A percentile compares a stretch with the other conserved stretches of the same genome.
phyloP scores from a whole-genome alignment of 345 rosid species.

The Brassica rapa region DNA sequence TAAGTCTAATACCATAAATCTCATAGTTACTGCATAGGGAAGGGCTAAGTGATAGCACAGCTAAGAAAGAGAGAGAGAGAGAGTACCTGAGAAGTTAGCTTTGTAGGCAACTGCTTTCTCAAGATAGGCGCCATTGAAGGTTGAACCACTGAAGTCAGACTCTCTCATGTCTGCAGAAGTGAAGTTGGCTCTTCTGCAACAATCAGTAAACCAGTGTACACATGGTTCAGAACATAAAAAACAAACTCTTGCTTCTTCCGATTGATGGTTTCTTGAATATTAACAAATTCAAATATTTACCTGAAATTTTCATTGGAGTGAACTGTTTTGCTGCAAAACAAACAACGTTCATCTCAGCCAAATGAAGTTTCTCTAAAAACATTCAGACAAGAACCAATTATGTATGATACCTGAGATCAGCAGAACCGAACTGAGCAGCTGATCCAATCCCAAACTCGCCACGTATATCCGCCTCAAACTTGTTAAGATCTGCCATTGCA shows the following conservation, averaged over 20 bases:
- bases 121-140: slow-evolving; percentile 88
- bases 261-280: not conserved
- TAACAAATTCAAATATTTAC: slow-evolving; percentile 24
- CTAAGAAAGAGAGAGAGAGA: not conserved
- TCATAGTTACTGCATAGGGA: not conserved
- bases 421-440: slow-evolving; percentile 89
- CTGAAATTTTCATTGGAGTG: slow-evolving; percentile 84
- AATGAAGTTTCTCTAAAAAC: not conserved
- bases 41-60: not conserved
- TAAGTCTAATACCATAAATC: not conserved
- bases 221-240: not conserved
- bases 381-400: slow-evolving; percentile 5
- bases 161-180: slow-evolving; percentile 97
- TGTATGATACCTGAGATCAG: slow-evolving; percentile 64
- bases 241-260: slow-evolving; percentile 15
- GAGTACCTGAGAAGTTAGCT: slow-evolving; percentile 81
- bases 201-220: slow-evolving; percentile 17
- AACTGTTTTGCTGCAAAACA: slow-evolving; percentile 70
- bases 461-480: slow-evolving; percentile 76
- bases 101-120: slow-evolving; percentile 97
- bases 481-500: slow-evolving; percentile 82
- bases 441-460: slow-evolving; percentile 95
- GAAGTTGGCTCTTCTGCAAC: slow-evolving; percentile 91
- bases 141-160: slow-evolving; percentile 91
- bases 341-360: slow-evolving; percentile 22